Evolutionary conservation across 495 filamentous ascomycete species (phyloP).

Genomic region (Hypoxylon fuscum): DNA sequence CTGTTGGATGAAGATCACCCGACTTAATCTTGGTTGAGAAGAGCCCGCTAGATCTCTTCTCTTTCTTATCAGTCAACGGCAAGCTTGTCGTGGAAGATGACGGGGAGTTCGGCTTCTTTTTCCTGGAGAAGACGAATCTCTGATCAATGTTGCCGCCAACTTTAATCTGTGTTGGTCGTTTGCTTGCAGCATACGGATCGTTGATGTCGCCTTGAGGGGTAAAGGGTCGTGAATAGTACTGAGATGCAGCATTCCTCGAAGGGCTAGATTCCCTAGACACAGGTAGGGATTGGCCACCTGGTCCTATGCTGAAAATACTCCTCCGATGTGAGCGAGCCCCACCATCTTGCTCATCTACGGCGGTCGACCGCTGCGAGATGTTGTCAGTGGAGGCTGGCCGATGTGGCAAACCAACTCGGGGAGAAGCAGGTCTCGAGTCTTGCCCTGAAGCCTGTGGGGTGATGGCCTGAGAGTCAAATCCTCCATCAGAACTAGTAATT

Average conservation of each 20-base stretch:
- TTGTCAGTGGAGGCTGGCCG: slow-evolving; percentile 53
- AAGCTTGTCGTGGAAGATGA: slow-evolving; percentile 58
- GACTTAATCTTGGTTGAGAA: slow-evolving; percentile 44
- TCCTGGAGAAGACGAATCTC: slow-evolving; percentile 80
- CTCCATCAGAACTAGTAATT: slow-evolving; percentile 41
- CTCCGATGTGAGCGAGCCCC: slow-evolving; percentile 61
- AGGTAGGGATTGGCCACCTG: slow-evolving; percentile 70
- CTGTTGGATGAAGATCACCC: slow-evolving; percentile 43
- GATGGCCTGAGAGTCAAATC: slow-evolving; percentile 58
- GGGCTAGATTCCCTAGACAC: slow-evolving; percentile 72
- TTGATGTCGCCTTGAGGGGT: slow-evolving; percentile 83
- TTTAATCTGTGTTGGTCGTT: slow-evolving; percentile 75
- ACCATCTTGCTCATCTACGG: slow-evolving; percentile 44
- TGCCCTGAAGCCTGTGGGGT: slow-evolving; percentile 68
- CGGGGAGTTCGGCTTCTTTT: slow-evolving; percentile 55
- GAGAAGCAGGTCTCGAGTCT: slow-evolving; percentile 48
- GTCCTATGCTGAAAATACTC: slow-evolving; percentile 78
- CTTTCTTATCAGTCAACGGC: slow-evolving; percentile 39
- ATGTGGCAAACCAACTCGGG: slow-evolving; percentile 45
- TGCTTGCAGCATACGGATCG: slow-evolving; percentile 88
- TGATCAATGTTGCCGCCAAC: slow-evolving; percentile 76
- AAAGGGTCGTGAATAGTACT: slow-evolving; percentile 71
- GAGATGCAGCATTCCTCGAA: slow-evolving; percentile 66
- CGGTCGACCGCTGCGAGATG: slow-evolving; percentile 37
- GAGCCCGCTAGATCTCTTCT: slow-evolving; percentile 61